Evolutionary conservation across 257 asterid species (phyloP).

Genomic region (Solanum corneliomulleri): DNA sequence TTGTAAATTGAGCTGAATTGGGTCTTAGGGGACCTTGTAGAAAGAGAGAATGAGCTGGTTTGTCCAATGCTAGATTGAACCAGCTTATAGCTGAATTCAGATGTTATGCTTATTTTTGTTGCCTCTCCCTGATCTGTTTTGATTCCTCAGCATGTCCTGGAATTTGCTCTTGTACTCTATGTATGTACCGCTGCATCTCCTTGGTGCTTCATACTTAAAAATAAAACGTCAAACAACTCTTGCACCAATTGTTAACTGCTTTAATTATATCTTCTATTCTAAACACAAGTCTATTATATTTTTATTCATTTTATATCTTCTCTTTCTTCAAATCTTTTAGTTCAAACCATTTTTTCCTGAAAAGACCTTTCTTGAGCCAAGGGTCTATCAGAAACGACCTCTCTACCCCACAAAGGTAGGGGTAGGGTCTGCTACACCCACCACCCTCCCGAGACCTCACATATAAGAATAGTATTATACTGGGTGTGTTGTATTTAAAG

Average conservation of each 20-base stretch:
- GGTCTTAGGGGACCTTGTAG: background rate
- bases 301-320: background rate
- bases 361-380: background rate
- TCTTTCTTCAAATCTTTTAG: background rate
- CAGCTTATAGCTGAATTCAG: background rate
- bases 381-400: background rate
- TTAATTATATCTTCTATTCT: background rate
- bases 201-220: background rate
- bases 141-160: background rate
- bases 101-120: background rate
- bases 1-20: background rate
- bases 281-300: background rate
- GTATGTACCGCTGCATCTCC: background rate
- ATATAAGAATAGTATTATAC: background rate
- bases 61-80: background rate
- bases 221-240: background rate
- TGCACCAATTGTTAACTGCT: background rate
- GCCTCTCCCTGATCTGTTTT: background rate
- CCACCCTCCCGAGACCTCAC: background rate
- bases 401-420: background rate
- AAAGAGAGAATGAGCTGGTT: background rate
- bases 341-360: background rate
- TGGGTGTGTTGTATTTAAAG: background rate
- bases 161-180: background rate
- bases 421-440: background rate